phyloP scores from a whole-genome alignment of 2,329 filamentous ascomycete genomes.

The Clarireedia hainanense region DNA sequence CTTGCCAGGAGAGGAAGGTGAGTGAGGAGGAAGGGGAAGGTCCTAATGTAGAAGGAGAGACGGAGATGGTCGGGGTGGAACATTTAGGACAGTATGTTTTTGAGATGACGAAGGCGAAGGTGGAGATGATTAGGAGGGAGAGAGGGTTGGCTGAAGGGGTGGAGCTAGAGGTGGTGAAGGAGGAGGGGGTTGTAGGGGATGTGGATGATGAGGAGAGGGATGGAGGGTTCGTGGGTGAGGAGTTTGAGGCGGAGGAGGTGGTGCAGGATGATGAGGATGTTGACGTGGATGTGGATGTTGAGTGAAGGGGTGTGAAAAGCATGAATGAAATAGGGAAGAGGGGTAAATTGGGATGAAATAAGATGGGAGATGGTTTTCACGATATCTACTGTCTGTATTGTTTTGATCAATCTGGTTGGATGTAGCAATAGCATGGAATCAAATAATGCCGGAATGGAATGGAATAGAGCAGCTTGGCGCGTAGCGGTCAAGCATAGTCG shows the following conservation, averaged over 20 bases:
- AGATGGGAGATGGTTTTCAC: too few species aligned
- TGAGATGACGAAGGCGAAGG: slow-evolving; percentile 69
- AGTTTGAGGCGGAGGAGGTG: slow-evolving; percentile 21
- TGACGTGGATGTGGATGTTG: neutral
- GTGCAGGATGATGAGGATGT: neutral
- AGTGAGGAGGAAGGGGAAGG: slow-evolving; percentile 34
- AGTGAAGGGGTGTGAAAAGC: too few species aligned
- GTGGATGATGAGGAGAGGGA: slow-evolving; percentile 3
- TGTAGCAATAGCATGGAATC: too few species aligned
- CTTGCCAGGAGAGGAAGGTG: slow-evolving; percentile 47
- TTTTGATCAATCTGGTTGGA: too few species aligned
- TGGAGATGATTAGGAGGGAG: slow-evolving; percentile 26
- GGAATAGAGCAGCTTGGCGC: too few species aligned
- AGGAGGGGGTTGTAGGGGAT: slow-evolving; percentile 11
- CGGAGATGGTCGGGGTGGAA: slow-evolving; percentile 82
- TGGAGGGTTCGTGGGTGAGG: slow-evolving; percentile 15
- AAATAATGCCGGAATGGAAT: too few species aligned
- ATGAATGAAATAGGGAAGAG: too few species aligned
- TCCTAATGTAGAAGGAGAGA: slow-evolving; percentile 43
- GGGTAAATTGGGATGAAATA: slow-evolving; percentile 26
- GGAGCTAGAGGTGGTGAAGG: neutral
- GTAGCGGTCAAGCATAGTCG: too few species aligned
- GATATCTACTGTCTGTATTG: too few species aligned
- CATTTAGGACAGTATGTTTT: slow-evolving; percentile 94
- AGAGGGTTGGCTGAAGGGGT: slow-evolving; percentile 19